phyloP scores from a whole-genome alignment of 495 filamentous ascomycete genomes.

The Hypomontagnella submonticulosa region DNA sequence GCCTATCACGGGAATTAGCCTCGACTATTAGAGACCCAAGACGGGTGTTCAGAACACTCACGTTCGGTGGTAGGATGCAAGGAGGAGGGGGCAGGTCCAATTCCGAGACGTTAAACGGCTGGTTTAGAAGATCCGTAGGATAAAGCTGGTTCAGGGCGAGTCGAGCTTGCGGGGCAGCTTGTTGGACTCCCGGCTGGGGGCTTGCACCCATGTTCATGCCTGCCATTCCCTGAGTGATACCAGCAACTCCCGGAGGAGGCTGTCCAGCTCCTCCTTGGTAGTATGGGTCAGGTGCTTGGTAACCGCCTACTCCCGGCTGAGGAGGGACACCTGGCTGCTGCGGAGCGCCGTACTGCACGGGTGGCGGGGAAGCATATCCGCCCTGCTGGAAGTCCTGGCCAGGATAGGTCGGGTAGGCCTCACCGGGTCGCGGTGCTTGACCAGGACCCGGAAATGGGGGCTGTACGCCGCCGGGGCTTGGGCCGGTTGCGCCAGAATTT shows the following conservation, averaged over 20 bases:
- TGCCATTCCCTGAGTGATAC: conserved; percentile 84
- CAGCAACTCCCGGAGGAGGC: conserved; percentile 68
- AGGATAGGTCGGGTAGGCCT: conserved; percentile 68
- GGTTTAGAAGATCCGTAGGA: conserved; percentile 87
- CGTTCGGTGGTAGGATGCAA: conserved; percentile 90
- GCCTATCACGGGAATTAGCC: conserved; percentile 62
- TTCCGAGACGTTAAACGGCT: conserved; percentile 94
- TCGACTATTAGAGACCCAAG: not conserved
- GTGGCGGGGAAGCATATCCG: conserved; percentile 61
- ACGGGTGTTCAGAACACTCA: conserved; percentile 58
- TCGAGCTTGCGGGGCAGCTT: conserved; percentile 64
- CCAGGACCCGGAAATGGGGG: conserved; percentile 47
- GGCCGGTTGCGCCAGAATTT: conserved; percentile 74
- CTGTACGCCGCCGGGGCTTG: conserved; percentile 45
- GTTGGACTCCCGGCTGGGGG: conserved; percentile 63
- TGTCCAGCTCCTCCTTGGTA: conserved; percentile 67
- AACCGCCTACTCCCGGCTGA: conserved; percentile 62
- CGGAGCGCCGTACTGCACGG: conserved; percentile 59
- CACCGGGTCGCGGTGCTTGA: conserved; percentile 51
- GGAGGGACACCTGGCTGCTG: conserved; percentile 56
- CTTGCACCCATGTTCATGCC: conserved; percentile 77
- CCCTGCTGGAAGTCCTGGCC: conserved; percentile 68
- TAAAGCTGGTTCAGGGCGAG: conserved; percentile 85
- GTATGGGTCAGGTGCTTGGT: conserved; percentile 73
- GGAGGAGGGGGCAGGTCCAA: conserved; percentile 91